Evolutionary conservation across 2,329 filamentous ascomycete species (phyloP).

Genomic region (Gyromitra esculenta): DNA sequence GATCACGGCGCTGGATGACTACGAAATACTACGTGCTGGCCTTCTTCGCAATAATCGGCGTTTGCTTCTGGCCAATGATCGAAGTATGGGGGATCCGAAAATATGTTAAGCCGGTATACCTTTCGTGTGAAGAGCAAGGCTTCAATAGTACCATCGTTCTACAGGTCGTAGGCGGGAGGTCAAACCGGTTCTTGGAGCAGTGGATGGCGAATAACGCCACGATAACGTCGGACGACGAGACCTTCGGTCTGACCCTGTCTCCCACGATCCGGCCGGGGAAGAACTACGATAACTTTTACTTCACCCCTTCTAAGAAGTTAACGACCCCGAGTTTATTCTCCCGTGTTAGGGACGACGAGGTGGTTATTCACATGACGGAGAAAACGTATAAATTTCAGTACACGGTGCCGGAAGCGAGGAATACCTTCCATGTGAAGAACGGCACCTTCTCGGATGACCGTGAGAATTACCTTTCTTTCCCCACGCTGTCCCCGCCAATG

Average conservation of each 20-base stretch:
- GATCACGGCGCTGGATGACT: not conserved
- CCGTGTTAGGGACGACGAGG: not conserved
- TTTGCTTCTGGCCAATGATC: constrained; percentile 3
- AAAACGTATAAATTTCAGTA: constrained; percentile 9
- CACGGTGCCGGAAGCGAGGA: not conserved
- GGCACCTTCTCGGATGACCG: constrained; percentile 16
- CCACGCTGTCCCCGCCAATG: constrained; percentile 5
- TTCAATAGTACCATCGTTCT: constrained; percentile 18
- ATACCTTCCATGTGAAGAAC: not conserved
- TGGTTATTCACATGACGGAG: not conserved
- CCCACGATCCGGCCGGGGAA: constrained; percentile 9
- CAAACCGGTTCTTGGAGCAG: not conserved
- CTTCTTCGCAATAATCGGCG: not conserved
- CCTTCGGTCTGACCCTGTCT: constrained; percentile 15
- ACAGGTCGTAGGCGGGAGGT: constrained; percentile 2
- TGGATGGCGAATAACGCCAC: constrained; percentile 14
- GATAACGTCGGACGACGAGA: constrained; percentile 5
- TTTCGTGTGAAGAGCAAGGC: constrained; percentile 3
- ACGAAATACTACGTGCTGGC: not conserved
- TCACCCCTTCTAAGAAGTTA: not conserved
- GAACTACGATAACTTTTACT: not conserved
- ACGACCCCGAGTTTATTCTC: constrained; percentile 4
- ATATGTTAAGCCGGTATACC: not conserved
- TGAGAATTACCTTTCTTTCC: constrained; percentile 25
- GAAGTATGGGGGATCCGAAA: not conserved